Conservation (phyloP, 2,329 filamentous ascomycete genomes). For the Sclerotinia sclerotiorum region DNA sequence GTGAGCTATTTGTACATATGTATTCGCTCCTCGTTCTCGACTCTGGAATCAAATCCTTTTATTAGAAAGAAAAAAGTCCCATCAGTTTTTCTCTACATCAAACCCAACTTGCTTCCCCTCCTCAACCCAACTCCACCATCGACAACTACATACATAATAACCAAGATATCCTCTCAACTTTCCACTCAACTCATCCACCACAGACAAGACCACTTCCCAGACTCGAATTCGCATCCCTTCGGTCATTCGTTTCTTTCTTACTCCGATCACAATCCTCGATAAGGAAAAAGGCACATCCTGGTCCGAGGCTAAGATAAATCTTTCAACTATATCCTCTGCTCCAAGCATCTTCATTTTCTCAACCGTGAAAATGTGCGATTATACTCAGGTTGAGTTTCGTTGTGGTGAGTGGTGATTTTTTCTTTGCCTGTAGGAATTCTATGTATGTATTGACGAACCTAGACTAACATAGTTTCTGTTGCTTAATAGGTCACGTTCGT, state of each 20-base stretch:
- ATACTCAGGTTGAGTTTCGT: slow-evolving; percentile 57
- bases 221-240: background rate
- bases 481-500: slow-evolving; percentile 47
- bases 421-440: background rate
- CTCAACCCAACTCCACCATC: background rate
- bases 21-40: slow-evolving; percentile 29
- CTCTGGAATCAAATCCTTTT: background rate
- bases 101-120: slow-evolving; percentile 13
- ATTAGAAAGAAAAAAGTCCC: background rate
- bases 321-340: slow-evolving; percentile 7
- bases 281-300: slow-evolving; percentile 16
- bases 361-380: slow-evolving; percentile 53
- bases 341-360: background rate
- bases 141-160: background rate
- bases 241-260: background rate
- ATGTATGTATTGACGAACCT: background rate
- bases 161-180: background rate
- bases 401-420: slow-evolving; percentile 40
- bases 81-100: slow-evolving; percentile 24
- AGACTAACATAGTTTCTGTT: slow-evolving; percentile 6
- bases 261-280: slow-evolving; percentile 5
- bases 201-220: background rate
- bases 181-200: background rate
- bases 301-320: slow-evolving; percentile 17
- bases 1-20: slow-evolving; percentile 32